phyloP scores from a whole-genome alignment of 2,329 filamentous ascomycete genomes.

The Microdochium trichocladiopsis region DNA sequence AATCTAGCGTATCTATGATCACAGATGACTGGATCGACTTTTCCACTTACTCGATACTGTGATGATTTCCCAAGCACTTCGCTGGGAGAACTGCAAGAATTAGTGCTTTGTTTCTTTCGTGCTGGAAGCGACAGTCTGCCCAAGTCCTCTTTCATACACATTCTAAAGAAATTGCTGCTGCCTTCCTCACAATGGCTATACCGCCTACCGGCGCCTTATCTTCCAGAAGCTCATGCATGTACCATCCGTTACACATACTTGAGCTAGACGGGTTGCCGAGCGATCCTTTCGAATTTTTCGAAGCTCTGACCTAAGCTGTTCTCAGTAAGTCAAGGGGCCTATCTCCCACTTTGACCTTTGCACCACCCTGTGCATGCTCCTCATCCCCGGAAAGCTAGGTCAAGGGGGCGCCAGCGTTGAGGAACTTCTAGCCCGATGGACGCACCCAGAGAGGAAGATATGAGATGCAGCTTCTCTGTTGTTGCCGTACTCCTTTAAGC shows the following conservation, averaged over 20 bases:
- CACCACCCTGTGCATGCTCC: no score
- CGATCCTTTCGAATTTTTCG: background rate
- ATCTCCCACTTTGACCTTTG: no score
- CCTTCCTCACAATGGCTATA: background rate
- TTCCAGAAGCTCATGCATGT: background rate
- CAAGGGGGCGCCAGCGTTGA: background rate
- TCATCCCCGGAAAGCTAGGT: background rate
- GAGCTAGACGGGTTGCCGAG: background rate
- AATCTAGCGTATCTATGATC: background rate
- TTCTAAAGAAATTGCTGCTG: background rate
- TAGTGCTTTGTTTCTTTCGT: background rate
- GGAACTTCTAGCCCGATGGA: background rate
- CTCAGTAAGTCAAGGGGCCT: background rate
- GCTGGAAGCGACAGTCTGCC: background rate
- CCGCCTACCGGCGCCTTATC: background rate
- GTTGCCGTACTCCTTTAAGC: background rate
- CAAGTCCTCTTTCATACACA: background rate
- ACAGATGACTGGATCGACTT: background rate
- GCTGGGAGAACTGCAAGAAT: background rate
- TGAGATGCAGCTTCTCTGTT: background rate
- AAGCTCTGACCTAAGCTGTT: background rate
- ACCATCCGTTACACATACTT: background rate
- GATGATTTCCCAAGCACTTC: background rate
- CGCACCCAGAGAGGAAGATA: background rate
- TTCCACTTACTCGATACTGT: background rate